Evolutionary conservation across 768 basidiomycete genomes (phyloP), one percentile per base, ranked within the genome.

Genomic region (Lactarius hatsudake): DNA sequence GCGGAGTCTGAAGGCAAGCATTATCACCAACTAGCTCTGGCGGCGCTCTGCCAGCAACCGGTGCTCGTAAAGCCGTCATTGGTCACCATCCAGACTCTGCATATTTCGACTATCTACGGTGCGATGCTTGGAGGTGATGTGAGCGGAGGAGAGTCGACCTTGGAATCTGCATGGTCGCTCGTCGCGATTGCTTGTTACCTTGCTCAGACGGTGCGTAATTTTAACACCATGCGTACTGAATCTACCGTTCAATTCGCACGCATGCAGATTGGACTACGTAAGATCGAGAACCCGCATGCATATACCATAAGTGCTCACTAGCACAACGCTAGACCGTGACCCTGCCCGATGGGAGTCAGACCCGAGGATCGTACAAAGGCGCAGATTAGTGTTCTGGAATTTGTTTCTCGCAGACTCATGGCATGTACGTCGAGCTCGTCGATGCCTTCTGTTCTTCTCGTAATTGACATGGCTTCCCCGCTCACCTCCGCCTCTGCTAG

Each of bases 91-190:
- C 90, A 91, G 75, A 78, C 84, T 6, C 76, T 91, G n/a, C 87
- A 88, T 74, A 73, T 91, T 69, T 79, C 87, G 77, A 86, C 88
- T 72, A 82, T 88, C 13, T 90, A 88, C 72, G 86, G 86, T 63
- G 85, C 83, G 20, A 86, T 90, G 87, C 86, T 83, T 69, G 87
- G 86, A 30, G 84, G 82, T 67, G 88, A 87, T 73, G 72, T 84
- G 20, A 71, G 75, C 2, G 79, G 78, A 61, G 81, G 80, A 60
- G 87, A 90, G 73, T 85, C 85, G 3, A 87, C 85, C 67, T 89
- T 86, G 87, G 88, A 89, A 77, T 84, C 84, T 77, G 85, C 88
- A 23, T 89, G 88, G 88, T 84, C 82, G 13, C 75, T 89, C 54
- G 79, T 88, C 45, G 86, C 84, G 12, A 77, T 90, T n/a, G 86